Conservation (phyloP, 129 eudicot genomes). For the Saussurea involucrata region DNA sequence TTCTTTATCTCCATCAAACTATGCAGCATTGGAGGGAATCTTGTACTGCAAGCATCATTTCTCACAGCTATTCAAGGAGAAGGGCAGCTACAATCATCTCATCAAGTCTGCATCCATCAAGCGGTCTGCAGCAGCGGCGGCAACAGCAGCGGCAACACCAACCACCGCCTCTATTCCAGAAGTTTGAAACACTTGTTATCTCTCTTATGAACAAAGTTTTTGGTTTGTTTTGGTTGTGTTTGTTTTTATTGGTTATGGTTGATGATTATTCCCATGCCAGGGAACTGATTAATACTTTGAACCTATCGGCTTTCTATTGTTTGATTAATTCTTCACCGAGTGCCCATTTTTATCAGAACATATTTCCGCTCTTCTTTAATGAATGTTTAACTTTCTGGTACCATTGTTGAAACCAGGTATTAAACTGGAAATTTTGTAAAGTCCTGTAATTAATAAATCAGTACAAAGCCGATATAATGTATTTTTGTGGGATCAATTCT, state of each 20-base stretch:
- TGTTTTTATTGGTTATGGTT: slow-evolving; percentile 20
- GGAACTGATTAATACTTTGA: slow-evolving; percentile 22
- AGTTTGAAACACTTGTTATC: slow-evolving; percentile 30
- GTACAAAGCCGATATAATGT: slow-evolving; percentile 26
- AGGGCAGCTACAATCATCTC: slow-evolving; percentile 94
- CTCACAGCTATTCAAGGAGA: slow-evolving; percentile 94
- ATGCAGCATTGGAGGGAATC: slow-evolving; percentile 86
- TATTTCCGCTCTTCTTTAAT: slow-evolving; percentile 5
- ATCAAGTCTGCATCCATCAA: slow-evolving; percentile 83
- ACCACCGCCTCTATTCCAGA: slow-evolving; percentile 56
- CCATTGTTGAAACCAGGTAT: no score
- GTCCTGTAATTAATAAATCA: slow-evolving; percentile 12
- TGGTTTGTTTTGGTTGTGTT: slow-evolving; percentile 36
- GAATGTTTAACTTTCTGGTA: background rate
- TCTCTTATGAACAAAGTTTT: slow-evolving; percentile 17
- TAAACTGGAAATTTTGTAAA: background rate
- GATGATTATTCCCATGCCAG: slow-evolving; percentile 23
- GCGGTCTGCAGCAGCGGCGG: slow-evolving; percentile 43
- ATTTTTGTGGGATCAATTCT: slow-evolving; percentile 26
- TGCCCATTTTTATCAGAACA: slow-evolving; percentile 23
- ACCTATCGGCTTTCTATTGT: slow-evolving; percentile 30
- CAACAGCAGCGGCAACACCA: slow-evolving; percentile 31
- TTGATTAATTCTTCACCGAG: slow-evolving; percentile 27
- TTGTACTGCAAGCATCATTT: slow-evolving; percentile 96
- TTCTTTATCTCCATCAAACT: slow-evolving; percentile 79